Evolutionary conservation across 2,329 filamentous ascomycete species (phyloP).

Genomic region (Geosmithia flava): DNA sequence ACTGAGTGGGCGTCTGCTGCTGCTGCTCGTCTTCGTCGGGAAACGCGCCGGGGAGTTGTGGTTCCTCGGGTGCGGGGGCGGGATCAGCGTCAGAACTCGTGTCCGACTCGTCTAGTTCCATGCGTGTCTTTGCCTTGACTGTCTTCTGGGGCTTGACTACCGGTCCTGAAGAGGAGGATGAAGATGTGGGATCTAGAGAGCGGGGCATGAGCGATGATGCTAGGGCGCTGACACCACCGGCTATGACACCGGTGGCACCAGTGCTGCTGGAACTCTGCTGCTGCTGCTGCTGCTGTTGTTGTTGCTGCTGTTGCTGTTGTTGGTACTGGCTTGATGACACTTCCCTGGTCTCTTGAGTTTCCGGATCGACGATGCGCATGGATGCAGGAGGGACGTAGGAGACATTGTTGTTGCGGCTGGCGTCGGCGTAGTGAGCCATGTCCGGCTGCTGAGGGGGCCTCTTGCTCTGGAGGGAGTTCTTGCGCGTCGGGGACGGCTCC

Average conservation of each 20-base stretch:
- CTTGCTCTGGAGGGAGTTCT: slow-evolving; percentile 7
- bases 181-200: slow-evolving; percentile 8
- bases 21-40: slow-evolving; percentile 30
- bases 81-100: not conserved
- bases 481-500: slow-evolving; percentile 33
- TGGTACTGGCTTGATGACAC: slow-evolving; percentile 17
- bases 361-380: slow-evolving; percentile 46
- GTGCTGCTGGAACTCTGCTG: no score
- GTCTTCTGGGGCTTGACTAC: slow-evolving; percentile 41
- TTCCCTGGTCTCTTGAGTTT: slow-evolving; percentile 28
- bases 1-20: slow-evolving; percentile 15
- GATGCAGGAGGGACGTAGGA: slow-evolving; percentile 43
- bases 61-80: slow-evolving; percentile 5
- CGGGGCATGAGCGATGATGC: not conserved
- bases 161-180: slow-evolving; percentile 21
- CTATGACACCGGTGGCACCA: no score
- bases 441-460: slow-evolving; percentile 3
- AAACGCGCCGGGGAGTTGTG: slow-evolving; percentile 25
- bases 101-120: slow-evolving; percentile 61
- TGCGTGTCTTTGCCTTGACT: slow-evolving; percentile 39
- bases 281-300: slow-evolving; percentile 9
- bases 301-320: slow-evolving; percentile 13
- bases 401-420: slow-evolving; percentile 32
- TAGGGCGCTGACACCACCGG: not conserved
- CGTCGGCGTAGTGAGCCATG: slow-evolving; percentile 25